Conservation (phyloP, 129 eudicot species). For the Ambrosia trifida region DNA sequence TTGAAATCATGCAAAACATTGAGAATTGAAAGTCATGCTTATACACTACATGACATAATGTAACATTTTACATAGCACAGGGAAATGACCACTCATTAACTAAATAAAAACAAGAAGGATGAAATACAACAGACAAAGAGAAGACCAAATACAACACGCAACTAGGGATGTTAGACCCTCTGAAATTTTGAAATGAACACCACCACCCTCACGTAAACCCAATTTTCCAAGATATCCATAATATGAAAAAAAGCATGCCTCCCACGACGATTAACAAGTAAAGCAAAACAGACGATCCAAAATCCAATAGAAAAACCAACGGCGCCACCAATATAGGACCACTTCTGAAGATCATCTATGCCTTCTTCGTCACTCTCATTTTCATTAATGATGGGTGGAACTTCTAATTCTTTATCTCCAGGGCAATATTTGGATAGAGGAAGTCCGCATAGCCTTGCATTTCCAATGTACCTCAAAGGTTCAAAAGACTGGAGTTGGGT, state of each 20-base stretch:
- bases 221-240: background rate
- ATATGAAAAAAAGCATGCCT: slow-evolving; percentile 9
- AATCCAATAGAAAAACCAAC: slow-evolving; percentile 27
- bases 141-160: no score
- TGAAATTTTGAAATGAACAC: no score
- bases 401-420: background rate
- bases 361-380: background rate
- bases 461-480: slow-evolving; percentile 21
- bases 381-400: background rate
- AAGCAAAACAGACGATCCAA: slow-evolving; percentile 5
- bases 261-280: background rate
- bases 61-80: no score
- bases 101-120: no score
- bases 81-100: no score
- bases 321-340: slow-evolving; percentile 16
- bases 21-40: no score
- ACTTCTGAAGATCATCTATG: background rate
- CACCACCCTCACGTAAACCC: background rate
- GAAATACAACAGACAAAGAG: no score
- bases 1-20: no score
- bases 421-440: slow-evolving; percentile 6
- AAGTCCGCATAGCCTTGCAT: slow-evolving; percentile 32
- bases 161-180: no score
- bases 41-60: no score
- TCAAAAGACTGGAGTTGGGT: slow-evolving; percentile 32